Base-by-base conservation (phyloP, 2,329 filamentous ascomycete genomes). In the Epichloe brachyelytri region DNA sequence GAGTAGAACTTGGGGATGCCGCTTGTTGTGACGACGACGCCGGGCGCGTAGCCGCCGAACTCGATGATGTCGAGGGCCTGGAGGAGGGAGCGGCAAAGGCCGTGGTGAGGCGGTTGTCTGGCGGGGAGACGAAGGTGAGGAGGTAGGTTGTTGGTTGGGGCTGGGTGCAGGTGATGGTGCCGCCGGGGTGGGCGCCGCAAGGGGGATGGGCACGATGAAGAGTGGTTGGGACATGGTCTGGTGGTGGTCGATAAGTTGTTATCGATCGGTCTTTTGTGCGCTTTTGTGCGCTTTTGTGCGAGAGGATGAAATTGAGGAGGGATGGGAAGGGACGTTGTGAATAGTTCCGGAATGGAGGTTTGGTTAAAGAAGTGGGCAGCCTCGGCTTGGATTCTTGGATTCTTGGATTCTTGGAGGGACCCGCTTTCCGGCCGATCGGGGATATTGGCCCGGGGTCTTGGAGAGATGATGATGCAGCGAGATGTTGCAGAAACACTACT, bases 1-100 rank as follows among this genome's bases (percentile, higher is more conserved):
- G 78, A 83, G 71, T 85, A 93, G 73, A 91, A 91, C 63, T 93
- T 93, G 48, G 72, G 64, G 53, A 90, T 85, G 46, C 75, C 78
- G 41, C 82, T 86, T 0, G 86, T 91, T 5, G 86, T 91, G 53
- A 90, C 71, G 14, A 93, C 74, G 5, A 90, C 86, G 49, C 87
- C 87, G n/a, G 77, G 76, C 0, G 78, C 73, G 59, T 84, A 74
- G 46, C 63, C 59, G 50, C 74, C 75, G 53, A 81, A 77, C 65
- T 89, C 83, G 60, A 93, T 69, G 20, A 87, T 80, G 68, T 93
- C 86, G 55, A 93, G 79, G 4, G 86, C 83, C 11, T 82, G 71
- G 34, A 86, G 70, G 38, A 91, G 67, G 12, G 86, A 75, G 52
- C 77, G 71, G 68, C 83, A 84, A 60, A 85, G 39, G 75, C 68